phyloP scores from a whole-genome alignment of 1,284 basidiomycete genomes.

The Pholiota adiposa region DNA sequence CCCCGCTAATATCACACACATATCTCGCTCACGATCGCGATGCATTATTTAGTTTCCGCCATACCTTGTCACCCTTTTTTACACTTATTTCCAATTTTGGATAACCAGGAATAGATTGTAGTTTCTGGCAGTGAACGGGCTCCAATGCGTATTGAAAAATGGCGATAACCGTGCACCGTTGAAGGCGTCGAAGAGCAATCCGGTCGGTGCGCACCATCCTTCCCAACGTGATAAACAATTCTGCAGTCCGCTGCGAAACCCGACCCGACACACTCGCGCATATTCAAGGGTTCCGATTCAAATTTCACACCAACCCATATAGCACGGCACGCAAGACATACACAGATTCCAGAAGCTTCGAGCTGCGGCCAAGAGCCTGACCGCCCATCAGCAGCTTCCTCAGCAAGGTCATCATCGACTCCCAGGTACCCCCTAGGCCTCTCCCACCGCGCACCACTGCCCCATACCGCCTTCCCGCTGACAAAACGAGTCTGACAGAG shows the following conservation, averaged over 20 bases:
- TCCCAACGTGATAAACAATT: neutral
- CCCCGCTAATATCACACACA: slow-evolving; percentile 5
- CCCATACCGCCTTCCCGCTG: slow-evolving; percentile 3
- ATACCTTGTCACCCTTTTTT: slow-evolving; percentile 7
- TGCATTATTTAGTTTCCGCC: slow-evolving; percentile 26
- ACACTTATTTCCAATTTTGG: slow-evolving; percentile 14
- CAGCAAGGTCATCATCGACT: no score
- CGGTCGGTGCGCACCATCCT: neutral
- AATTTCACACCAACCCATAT: neutral
- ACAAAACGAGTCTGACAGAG: slow-evolving; percentile 10
- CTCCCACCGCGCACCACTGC: neutral
- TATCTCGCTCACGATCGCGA: slow-evolving; percentile 4
- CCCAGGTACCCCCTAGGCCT: no score
- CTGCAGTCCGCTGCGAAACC: neutral
- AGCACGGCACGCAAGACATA: neutral
- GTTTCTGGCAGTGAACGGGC: slow-evolving; percentile 6
- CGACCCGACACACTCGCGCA: neutral
- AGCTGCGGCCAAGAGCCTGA: neutral
- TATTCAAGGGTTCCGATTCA: neutral
- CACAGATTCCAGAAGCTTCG: neutral
- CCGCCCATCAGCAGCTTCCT: neutral
- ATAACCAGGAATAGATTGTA: slow-evolving; percentile 20
- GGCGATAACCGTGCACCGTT: no score
- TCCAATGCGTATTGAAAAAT: neutral
- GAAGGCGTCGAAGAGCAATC: neutral